These are phyloP conservation scores for Aquilaria agallochum DNA, from an alignment of 441 rosid species.

Conservation along the genomic window DNA sequence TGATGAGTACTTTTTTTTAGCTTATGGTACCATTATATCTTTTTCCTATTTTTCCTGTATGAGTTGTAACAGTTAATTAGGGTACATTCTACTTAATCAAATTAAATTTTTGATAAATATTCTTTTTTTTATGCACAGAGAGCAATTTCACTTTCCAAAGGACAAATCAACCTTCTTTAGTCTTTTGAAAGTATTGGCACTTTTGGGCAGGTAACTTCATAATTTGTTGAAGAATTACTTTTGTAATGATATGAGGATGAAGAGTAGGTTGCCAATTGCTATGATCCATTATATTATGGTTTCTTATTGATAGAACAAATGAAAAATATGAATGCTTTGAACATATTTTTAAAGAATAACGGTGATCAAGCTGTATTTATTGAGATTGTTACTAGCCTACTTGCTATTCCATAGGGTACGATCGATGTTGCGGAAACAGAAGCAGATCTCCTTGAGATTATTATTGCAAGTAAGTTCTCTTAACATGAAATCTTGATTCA, in stretches of 20 bases:
- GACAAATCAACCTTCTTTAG: constrained; percentile 38
- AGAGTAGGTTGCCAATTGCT: not conserved
- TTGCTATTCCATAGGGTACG: constrained; percentile 35
- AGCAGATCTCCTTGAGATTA: constrained; percentile 68
- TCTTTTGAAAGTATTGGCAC: constrained; percentile 63
- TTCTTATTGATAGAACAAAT: not conserved
- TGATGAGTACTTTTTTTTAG: constrained; percentile 55
- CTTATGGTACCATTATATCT: constrained; percentile 74
- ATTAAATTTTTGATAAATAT: not conserved
- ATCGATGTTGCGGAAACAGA: constrained; percentile 35
- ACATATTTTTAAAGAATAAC: constrained; percentile 35
- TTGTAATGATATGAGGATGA: not conserved
- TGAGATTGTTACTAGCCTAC: constrained; percentile 11
- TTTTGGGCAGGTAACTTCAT: constrained; percentile 66
- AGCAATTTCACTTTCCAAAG: constrained; percentile 34
- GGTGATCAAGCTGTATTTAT: constrained; percentile 39
- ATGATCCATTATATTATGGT: not conserved
- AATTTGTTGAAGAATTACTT: constrained; percentile 1
- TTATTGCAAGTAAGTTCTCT: constrained; percentile 45
- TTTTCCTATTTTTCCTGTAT: constrained; percentile 3
- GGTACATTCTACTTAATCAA: constrained; percentile 1
- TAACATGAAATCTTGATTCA: not conserved
- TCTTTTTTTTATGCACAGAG: constrained; percentile 36
- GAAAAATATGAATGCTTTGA: not conserved
- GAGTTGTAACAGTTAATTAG: not conserved